A percentile compares a stretch with the other conserved stretches of the same genome.
Conservation (phyloP, 208 protist genomes). For the Acanthamoeba sp. region DNA sequence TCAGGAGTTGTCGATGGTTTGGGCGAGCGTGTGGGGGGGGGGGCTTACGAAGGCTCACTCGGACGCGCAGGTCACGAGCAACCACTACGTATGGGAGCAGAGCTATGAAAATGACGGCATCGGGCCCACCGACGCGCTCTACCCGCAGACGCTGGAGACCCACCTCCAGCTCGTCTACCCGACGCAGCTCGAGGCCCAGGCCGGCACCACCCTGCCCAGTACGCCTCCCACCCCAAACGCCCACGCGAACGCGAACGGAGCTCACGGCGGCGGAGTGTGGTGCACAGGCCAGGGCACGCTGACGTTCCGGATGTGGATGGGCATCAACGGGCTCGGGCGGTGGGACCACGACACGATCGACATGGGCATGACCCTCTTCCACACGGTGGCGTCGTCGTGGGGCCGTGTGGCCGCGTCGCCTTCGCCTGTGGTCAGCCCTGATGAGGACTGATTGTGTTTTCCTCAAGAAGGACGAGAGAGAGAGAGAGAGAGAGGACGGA, state of each 20-base stretch:
- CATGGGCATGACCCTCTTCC: conserved; percentile 55
- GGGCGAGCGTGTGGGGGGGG: no score
- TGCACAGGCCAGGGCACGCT: neutral
- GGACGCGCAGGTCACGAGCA: neutral
- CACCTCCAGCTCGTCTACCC: neutral
- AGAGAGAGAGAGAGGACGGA: no score
- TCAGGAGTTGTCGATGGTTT: no score
- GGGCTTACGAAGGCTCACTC: no score
- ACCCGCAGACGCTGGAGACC: neutral
- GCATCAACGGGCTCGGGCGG: conserved; percentile 5
- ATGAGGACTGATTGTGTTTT: no score
- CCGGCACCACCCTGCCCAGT: neutral
- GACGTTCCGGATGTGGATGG: conserved; percentile 55
- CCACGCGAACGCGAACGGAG: neutral
- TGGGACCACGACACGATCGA: conserved; percentile 29
- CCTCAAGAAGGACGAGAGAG: no score
- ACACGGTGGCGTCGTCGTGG: conserved; percentile 15
- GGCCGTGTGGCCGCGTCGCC: no score
- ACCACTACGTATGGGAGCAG: neutral
- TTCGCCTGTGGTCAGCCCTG: no score
- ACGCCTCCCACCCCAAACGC: neutral
- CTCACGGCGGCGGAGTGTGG: no score
- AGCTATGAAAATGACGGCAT: neutral
- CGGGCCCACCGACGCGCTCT: conserved; percentile 28
- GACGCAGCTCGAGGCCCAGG: neutral